Percentiles rank a stretch among this genome's conserved stretches.
phyloP scores from a whole-genome alignment of 2,329 filamentous ascomycete species.

The Sporothrix pallida region DNA sequence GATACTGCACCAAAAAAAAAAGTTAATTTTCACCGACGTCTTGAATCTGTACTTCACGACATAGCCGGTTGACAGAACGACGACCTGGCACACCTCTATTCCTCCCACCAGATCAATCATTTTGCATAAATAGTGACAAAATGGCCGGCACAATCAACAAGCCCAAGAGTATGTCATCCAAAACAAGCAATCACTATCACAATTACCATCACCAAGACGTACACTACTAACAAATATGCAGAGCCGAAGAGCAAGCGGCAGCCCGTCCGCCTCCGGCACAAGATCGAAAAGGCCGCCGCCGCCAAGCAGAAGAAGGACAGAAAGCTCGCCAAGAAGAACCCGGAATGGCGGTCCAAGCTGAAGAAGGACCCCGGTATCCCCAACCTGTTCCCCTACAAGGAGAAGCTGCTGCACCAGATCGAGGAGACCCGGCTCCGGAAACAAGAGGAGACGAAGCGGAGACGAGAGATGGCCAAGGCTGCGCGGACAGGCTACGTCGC shows the following conservation, averaged over 20 bases:
- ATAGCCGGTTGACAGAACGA: not conserved
- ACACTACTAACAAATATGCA: constrained; percentile 47
- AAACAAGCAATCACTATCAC: not conserved
- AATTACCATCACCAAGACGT: not conserved
- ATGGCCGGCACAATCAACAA: constrained; percentile 64
- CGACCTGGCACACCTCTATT: not conserved
- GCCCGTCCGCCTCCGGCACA: constrained; percentile 87
- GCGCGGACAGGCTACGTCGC: constrained; percentile 58
- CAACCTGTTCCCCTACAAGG: constrained; percentile 97
- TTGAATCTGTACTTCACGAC: not conserved
- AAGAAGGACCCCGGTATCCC: constrained; percentile 99
- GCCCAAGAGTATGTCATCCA: constrained; percentile 55
- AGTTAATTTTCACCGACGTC: constrained; percentile 23
- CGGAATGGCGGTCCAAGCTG: constrained; percentile 90
- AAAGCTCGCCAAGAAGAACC: constrained; percentile 94
- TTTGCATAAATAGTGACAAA: constrained; percentile 34
- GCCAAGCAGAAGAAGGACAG: constrained; percentile 89
- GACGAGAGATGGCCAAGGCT: constrained; percentile 74
- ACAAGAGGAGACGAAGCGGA: constrained; percentile 75
- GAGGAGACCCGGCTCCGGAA: constrained; percentile 84
- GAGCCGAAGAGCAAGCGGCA: constrained; percentile 95
- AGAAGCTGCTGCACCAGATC: constrained; percentile 91
- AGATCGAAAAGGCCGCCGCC: constrained; percentile 90
- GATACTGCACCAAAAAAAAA: constrained; percentile 31
- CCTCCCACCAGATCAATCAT: too few relatives aligned